Evolutionary conservation across 495 filamentous ascomycete genomes (phyloP).

Genomic region (Cercophora samala): DNA sequence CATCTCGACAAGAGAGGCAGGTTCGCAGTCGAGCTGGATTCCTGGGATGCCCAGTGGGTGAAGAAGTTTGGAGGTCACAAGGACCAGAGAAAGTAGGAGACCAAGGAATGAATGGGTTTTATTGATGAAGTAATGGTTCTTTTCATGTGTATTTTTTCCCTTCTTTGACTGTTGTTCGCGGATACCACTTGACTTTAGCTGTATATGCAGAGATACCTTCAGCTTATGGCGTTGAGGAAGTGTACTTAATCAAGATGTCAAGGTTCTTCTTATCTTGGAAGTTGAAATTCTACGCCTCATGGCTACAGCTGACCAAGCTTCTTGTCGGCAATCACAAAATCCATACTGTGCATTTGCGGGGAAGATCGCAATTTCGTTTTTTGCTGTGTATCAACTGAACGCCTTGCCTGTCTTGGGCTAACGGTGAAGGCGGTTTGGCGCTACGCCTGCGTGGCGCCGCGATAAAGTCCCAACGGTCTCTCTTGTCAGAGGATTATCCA

Average conservation of each 20-base stretch:
- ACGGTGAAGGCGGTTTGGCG: neutral
- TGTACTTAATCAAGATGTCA: neutral
- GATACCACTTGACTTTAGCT: neutral
- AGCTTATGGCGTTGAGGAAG: neutral
- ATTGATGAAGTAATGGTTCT: neutral
- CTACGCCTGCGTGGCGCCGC: neutral
- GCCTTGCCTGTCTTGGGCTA: neutral
- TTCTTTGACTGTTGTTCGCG: neutral
- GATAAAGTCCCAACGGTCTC: neutral
- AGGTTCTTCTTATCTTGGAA: neutral
- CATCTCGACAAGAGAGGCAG: constrained; percentile 15
- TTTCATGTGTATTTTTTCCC: neutral
- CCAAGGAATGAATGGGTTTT: neutral
- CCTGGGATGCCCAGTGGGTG: constrained; percentile 39
- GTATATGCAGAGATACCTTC: neutral
- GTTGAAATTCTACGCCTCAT: neutral
- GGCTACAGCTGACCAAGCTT: neutral
- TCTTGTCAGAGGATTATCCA: neutral
- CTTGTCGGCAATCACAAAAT: neutral
- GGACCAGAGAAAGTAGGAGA: neutral
- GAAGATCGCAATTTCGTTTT: constrained; percentile 5
- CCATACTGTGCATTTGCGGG: neutral
- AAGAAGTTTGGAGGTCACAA: constrained; percentile 35
- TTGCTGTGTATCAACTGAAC: neutral
- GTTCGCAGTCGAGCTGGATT: constrained; percentile 42